Evolutionary conservation across 148 eudicot species (phyloP).

Genomic region (Pharnaceum exiguum): DNA sequence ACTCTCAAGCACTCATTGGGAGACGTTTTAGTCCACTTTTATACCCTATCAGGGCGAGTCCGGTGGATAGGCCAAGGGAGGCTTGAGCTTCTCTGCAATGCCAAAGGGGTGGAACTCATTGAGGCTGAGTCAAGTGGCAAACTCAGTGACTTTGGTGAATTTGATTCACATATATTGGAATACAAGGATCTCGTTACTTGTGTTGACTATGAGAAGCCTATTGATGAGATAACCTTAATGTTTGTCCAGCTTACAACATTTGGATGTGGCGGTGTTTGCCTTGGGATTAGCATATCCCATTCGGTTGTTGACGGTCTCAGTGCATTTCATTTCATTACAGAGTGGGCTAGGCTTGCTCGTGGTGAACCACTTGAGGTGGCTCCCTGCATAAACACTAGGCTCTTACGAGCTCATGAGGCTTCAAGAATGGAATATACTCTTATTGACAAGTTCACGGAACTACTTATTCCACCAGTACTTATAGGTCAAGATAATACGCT

Average conservation of each 20-base stretch:
- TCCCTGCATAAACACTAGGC: slow-evolving; percentile 9
- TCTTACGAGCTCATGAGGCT: not conserved
- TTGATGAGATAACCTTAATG: slow-evolving; percentile 16
- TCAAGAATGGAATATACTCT: not conserved
- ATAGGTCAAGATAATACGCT: not conserved
- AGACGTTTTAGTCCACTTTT: slow-evolving; percentile 23
- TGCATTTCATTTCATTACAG: slow-evolving; percentile 18
- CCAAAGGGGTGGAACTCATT: slow-evolving; percentile 14
- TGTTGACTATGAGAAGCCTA: slow-evolving; percentile 17
- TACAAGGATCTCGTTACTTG: slow-evolving; percentile 8
- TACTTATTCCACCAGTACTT: not conserved
- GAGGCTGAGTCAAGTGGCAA: slow-evolving; percentile 9
- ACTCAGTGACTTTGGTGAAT: slow-evolving; percentile 8
- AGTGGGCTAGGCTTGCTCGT: slow-evolving; percentile 27
- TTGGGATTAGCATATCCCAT: slow-evolving; percentile 18
- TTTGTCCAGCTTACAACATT: slow-evolving; percentile 18
- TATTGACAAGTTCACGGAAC: not conserved
- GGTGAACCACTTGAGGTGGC: slow-evolving; percentile 9
- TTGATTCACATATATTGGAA: not conserved
- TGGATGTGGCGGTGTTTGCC: slow-evolving; percentile 21
- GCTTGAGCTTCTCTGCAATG: slow-evolving; percentile 21
- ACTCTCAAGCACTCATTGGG: slow-evolving; percentile 36
- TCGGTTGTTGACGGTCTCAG: slow-evolving; percentile 17
- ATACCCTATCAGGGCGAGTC: slow-evolving; percentile 17
- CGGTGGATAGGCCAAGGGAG: slow-evolving; percentile 8